phyloP scores from a whole-genome alignment of 257 asterid species.

The Forsythia viridissima region DNA sequence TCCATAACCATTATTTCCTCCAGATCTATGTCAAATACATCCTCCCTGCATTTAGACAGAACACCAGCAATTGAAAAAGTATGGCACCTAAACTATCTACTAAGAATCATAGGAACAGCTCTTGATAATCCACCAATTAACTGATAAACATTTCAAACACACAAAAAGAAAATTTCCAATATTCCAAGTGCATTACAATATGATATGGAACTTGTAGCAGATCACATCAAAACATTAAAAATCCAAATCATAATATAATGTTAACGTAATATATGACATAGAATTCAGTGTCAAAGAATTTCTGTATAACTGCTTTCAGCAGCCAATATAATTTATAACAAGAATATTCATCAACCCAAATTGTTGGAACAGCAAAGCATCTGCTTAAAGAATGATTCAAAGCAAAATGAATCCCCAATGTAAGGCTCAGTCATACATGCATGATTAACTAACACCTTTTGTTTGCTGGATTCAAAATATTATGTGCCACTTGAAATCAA shows the following conservation, averaged over 20 bases:
- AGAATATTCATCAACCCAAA: background rate
- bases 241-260: too few relatives aligned
- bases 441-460: background rate
- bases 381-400: background rate
- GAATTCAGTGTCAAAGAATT: background rate
- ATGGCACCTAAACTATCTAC: constrained; percentile 7
- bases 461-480: background rate
- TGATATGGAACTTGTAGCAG: background rate
- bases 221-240: background rate
- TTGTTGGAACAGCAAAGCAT: background rate
- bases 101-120: background rate
- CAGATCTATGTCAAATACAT: constrained; percentile 91
- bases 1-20: constrained; percentile 99
- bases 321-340: background rate
- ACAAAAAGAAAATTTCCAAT: background rate
- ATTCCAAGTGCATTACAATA: background rate
- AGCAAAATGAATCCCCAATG: background rate
- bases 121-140: background rate
- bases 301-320: background rate
- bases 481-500: background rate
- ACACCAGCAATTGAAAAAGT: constrained; percentile 17
- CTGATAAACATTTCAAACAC: background rate
- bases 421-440: background rate
- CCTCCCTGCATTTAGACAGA: constrained; percentile 60
- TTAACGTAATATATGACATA: background rate